These are phyloP conservation scores for Penicillium sp. DNA, from an alignment of 2,329 filamentous ascomycete species.

Conservation along the genomic window DNA sequence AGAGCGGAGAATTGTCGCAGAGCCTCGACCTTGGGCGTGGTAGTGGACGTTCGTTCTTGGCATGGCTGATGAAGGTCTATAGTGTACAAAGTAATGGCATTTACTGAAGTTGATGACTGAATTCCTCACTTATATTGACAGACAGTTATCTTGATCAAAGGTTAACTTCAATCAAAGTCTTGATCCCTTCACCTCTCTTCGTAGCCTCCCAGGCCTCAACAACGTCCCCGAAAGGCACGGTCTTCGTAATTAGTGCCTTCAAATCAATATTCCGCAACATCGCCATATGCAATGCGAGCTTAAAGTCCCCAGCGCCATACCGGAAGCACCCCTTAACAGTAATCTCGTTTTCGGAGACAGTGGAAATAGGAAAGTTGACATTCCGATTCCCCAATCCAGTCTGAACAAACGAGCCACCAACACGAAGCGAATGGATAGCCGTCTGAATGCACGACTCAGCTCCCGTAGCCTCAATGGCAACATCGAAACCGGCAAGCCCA, in stretches of 20 bases:
- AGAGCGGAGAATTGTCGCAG: not conserved
- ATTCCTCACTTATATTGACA: not conserved
- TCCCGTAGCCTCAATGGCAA: slow-evolving; percentile 45
- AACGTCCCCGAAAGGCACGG: slow-evolving; percentile 32
- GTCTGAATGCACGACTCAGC: slow-evolving; percentile 44
- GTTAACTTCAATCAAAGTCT: slow-evolving; percentile 20
- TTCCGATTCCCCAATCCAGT: slow-evolving; percentile 38
- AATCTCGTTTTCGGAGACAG: slow-evolving; percentile 35
- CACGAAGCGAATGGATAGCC: slow-evolving; percentile 38
- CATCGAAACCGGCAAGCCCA: slow-evolving; percentile 39
- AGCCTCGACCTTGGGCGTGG: slow-evolving; percentile 14
- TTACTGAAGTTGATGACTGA: slow-evolving; percentile 1
- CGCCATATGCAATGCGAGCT: slow-evolving; percentile 32
- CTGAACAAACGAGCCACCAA: slow-evolving; percentile 32
- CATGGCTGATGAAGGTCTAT: not conserved
- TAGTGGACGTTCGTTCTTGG: not conserved
- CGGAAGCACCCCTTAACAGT: slow-evolving; percentile 33
- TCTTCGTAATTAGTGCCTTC: slow-evolving; percentile 30
- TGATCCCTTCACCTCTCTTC: slow-evolving; percentile 18
- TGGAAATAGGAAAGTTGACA: slow-evolving; percentile 34
- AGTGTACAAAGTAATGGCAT: slow-evolving; percentile 7
- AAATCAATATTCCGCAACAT: slow-evolving; percentile 25
- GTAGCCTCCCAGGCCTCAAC: slow-evolving; percentile 33
- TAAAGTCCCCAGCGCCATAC: slow-evolving; percentile 32
- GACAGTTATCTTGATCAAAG: not conserved